phyloP scores from a whole-genome alignment of 2,329 filamentous ascomycete species.

The Penicillium sp. region DNA sequence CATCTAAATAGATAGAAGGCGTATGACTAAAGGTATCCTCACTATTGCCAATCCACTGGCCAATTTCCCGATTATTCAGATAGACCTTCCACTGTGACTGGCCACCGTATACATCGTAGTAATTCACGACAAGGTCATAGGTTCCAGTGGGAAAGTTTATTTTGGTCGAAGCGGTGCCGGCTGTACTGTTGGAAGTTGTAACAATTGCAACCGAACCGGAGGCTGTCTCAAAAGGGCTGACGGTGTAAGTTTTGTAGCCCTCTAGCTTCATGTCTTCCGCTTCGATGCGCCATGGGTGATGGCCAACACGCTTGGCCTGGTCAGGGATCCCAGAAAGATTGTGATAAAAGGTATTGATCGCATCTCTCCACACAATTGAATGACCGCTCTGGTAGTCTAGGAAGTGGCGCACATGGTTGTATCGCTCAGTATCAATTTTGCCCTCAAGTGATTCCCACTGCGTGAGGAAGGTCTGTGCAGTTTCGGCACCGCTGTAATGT shows the following conservation, averaged over 20 bases:
- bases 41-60: slow-evolving; percentile 59
- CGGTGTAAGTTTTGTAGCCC: slow-evolving; percentile 55
- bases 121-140: slow-evolving; percentile 65
- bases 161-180: slow-evolving; percentile 49
- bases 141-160: slow-evolving; percentile 51
- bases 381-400: slow-evolving; percentile 67
- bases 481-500: slow-evolving; percentile 59
- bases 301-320: slow-evolving; percentile 53
- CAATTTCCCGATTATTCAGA: slow-evolving; percentile 54
- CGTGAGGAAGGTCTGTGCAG: slow-evolving; percentile 55
- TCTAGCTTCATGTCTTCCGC: slow-evolving; percentile 62
- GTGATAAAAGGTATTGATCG: slow-evolving; percentile 63
- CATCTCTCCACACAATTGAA: slow-evolving; percentile 67
- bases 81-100: slow-evolving; percentile 55
- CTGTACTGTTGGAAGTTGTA: slow-evolving; percentile 52
- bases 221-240: slow-evolving; percentile 60
- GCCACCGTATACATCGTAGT: slow-evolving; percentile 62
- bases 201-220: slow-evolving; percentile 57
- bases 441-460: slow-evolving; percentile 56
- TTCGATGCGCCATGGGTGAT: slow-evolving; percentile 66
- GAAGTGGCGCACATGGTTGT: slow-evolving; percentile 56
- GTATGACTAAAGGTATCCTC: slow-evolving; percentile 60
- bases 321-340: slow-evolving; percentile 62
- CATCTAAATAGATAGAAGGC: slow-evolving; percentile 59
- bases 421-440: slow-evolving; percentile 60